phyloP scores from a whole-genome alignment of 495 filamentous ascomycete species.

The Echria macrotheca region DNA sequence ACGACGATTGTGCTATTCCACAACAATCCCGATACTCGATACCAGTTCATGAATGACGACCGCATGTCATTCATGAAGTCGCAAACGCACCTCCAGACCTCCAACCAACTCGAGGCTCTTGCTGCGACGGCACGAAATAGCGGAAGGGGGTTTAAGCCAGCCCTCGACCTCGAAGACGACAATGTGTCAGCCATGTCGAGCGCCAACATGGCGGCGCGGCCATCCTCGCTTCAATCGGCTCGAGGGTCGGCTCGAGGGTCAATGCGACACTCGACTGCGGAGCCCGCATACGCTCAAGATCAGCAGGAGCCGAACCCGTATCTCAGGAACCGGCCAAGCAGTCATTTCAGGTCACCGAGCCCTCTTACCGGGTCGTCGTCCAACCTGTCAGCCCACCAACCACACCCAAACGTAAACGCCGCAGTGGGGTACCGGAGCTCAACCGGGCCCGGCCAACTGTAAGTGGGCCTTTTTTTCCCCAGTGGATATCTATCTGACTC shows the following conservation, averaged over 20 bases:
- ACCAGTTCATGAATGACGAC: conserved; percentile 96
- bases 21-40: conserved; percentile 93
- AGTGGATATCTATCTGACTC: background rate
- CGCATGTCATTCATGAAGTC: conserved; percentile 98
- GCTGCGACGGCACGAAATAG: conserved; percentile 92
- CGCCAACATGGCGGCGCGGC: conserved; percentile 8
- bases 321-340: background rate
- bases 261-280: background rate
- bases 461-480: background rate
- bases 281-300: background rate
- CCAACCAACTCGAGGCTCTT: conserved; percentile 88
- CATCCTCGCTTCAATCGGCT: conserved; percentile 1
- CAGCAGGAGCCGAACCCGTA: background rate
- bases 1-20: conserved; percentile 79
- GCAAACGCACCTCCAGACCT: conserved; percentile 72
- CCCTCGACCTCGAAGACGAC: conserved; percentile 72
- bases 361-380: background rate
- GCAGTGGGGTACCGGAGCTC: background rate
- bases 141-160: conserved; percentile 53
- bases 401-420: conserved; percentile 1
- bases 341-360: background rate
- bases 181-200: conserved; percentile 51
- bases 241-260: background rate
- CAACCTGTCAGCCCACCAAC: background rate
- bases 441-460: background rate